A percentile compares a stretch with the other conserved stretches of the same genome.
phyloP scores from a whole-genome alignment of 1,139 yeast genomes.

The Pichia terricola region DNA sequence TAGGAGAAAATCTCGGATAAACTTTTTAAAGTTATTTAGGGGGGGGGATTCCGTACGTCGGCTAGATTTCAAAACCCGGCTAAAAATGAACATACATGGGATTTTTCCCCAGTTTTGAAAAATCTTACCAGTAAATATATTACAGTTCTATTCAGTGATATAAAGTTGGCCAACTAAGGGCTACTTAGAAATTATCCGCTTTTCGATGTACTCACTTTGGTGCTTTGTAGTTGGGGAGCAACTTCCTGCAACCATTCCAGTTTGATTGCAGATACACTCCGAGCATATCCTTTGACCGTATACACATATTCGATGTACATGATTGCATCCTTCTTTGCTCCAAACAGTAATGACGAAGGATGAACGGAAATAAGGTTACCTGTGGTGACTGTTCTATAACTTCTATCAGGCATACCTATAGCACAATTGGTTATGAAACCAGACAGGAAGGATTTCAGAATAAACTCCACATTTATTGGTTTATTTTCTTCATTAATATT shows the following conservation, averaged over 20 bases:
- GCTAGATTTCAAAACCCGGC: too few relatives aligned
- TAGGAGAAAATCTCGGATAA: too few relatives aligned
- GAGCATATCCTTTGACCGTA: conserved; percentile 87
- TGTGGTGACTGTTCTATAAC: conserved; percentile 73
- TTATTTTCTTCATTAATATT: conserved; percentile 8
- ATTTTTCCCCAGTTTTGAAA: too few relatives aligned
- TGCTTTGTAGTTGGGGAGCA: conserved; percentile 55
- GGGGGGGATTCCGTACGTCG: too few relatives aligned
- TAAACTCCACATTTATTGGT: conserved; percentile 43
- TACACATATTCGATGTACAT: conserved; percentile 93
- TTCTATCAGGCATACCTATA: conserved; percentile 88
- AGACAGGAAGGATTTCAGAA: conserved; percentile 67
- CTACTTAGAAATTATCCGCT: too few relatives aligned
- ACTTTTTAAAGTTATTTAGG: too few relatives aligned
- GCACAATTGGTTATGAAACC: conserved; percentile 88
- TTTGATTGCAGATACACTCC: conserved; percentile 79
- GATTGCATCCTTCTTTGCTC: conserved; percentile 72
- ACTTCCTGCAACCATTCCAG: conserved; percentile 80
- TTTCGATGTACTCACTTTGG: conserved; percentile 15
- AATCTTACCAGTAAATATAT: too few relatives aligned
- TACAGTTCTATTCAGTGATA: too few relatives aligned
- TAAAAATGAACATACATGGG: too few relatives aligned
- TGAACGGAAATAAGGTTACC: conserved; percentile 82
- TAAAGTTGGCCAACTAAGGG: too few relatives aligned
- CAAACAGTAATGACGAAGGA: conserved; percentile 85